Base-by-base conservation (phyloP, 805 yeast genomes). In the Scheffersomyces stipitis region DNA sequence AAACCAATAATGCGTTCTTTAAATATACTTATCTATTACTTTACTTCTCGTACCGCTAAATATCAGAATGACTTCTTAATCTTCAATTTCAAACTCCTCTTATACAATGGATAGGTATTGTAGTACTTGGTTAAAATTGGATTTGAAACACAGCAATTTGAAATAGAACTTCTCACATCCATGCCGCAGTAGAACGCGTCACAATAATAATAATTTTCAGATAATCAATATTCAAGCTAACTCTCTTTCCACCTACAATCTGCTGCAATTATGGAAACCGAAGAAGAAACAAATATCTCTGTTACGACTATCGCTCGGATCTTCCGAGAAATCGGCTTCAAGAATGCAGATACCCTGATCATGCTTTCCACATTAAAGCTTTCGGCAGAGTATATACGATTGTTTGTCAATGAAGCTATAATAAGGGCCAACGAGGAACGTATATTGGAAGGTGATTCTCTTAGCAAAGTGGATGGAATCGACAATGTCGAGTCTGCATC, bases 321-420 rank as follows among this genome's bases (percentile, higher is more conserved):
- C 4, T 73, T 79, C 44, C 74, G 75, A 30, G 75, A 73, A 3
- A 66, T 70, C 3, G 66, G 79, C 3, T 79, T 78, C 51, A 64
- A 68, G 33, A 60, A 69, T 29, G 54, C 57, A 1, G 60, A 68
- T 18, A 75, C 82, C 0, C 58, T 72, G 15, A 72, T 79, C 29
- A 64, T 80, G 0, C 58, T 66, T 20, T 71, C 69, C 20, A 66
- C 83, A 0, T 51, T 80, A 9, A 71, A 71, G 29, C 54, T 77
- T 12, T 67, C 78, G 2, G 55, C 79, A 1, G 82, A 78, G 47
- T 80, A 80, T 50, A 64, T 78, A 14, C 58, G 71, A 28, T 60
- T 80, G 51, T 80, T 80, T 48, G 69, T 81, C 12, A 67, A 69
- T 31, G 86, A 80, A 52, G 85, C 85, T 0, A 66, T 80, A 2